phyloP scores from a whole-genome alignment of 2,329 filamentous ascomycete genomes.

The Orbilia blumenaviensis region DNA sequence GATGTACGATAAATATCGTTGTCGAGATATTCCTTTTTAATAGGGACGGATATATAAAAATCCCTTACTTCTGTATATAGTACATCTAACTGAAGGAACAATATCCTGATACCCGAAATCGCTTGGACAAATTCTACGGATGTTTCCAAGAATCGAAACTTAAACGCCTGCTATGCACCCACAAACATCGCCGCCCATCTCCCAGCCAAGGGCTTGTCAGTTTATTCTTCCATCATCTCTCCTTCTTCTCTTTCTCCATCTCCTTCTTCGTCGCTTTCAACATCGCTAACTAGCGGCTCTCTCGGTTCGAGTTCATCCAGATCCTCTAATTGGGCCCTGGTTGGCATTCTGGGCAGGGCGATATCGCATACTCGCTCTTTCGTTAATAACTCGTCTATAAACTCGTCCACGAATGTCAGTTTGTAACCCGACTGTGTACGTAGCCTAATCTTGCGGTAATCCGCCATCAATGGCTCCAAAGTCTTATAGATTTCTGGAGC shows the following conservation, averaged over 20 bases:
- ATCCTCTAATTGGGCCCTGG: constrained; percentile 83
- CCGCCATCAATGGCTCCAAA: constrained; percentile 83
- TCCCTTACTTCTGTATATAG: constrained; percentile 32
- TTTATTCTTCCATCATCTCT: constrained; percentile 55
- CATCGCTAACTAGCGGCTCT: constrained; percentile 75
- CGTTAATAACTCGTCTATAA: constrained; percentile 87
- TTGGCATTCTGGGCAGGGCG: constrained; percentile 89
- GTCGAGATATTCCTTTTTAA: not conserved
- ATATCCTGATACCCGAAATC: constrained; percentile 15
- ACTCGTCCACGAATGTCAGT: constrained; percentile 86
- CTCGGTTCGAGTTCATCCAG: constrained; percentile 85
- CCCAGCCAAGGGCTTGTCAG: no score
- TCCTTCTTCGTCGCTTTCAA: constrained; percentile 76
- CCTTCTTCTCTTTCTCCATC: constrained; percentile 61
- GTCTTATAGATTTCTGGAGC: constrained; percentile 80
- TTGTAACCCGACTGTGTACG: constrained; percentile 77
- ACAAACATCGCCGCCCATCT: not conserved
- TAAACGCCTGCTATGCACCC: constrained; percentile 30
- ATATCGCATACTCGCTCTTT: constrained; percentile 93
- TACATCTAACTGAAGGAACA: constrained; percentile 23
- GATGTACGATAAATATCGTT: constrained; percentile 20
- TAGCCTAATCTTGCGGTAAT: constrained; percentile 82
- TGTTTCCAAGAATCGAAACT: not conserved
- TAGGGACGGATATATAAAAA: not conserved
- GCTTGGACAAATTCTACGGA: not conserved